Conservation (phyloP, 805 yeast genomes). For the Candida chauliodis region DNA sequence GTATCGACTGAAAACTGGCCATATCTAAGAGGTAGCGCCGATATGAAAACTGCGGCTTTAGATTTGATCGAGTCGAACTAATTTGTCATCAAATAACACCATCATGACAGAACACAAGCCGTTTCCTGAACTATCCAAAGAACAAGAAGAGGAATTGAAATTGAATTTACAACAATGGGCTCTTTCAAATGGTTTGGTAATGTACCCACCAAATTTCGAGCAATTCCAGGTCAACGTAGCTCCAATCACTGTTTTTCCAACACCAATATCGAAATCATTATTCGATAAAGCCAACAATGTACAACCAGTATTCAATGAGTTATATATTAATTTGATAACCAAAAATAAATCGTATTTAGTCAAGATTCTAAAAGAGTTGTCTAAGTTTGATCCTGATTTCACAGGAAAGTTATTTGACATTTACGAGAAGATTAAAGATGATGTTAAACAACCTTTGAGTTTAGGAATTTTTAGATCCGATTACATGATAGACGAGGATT, state of each 20-base stretch:
- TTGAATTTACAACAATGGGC: conserved; percentile 69
- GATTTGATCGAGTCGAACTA: background rate
- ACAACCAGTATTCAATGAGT: conserved; percentile 64
- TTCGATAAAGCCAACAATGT: conserved; percentile 65
- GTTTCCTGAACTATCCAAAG: conserved; percentile 30
- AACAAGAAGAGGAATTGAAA: conserved; percentile 30
- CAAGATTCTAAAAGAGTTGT: conserved; percentile 49
- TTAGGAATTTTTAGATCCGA: conserved; percentile 89
- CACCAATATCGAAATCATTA: conserved; percentile 72
- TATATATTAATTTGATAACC: conserved; percentile 69
- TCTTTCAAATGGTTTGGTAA: conserved; percentile 73
- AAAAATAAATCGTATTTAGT: conserved; percentile 58
- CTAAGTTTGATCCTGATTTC: conserved; percentile 65
- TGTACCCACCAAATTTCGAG: conserved; percentile 64
- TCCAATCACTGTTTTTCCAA: conserved; percentile 88
- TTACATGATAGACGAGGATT: conserved; percentile 53
- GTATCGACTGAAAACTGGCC: background rate
- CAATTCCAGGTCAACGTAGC: conserved; percentile 54
- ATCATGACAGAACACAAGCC: conserved; percentile 14
- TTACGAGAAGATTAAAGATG: conserved; percentile 39
- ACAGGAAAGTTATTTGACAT: conserved; percentile 74
- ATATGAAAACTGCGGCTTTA: background rate
- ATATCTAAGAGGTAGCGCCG: background rate
- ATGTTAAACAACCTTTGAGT: conserved; percentile 59
- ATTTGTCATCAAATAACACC: background rate